Conservation (phyloP, 495 filamentous ascomycete genomes). For the Haplographium delicatum region DNA sequence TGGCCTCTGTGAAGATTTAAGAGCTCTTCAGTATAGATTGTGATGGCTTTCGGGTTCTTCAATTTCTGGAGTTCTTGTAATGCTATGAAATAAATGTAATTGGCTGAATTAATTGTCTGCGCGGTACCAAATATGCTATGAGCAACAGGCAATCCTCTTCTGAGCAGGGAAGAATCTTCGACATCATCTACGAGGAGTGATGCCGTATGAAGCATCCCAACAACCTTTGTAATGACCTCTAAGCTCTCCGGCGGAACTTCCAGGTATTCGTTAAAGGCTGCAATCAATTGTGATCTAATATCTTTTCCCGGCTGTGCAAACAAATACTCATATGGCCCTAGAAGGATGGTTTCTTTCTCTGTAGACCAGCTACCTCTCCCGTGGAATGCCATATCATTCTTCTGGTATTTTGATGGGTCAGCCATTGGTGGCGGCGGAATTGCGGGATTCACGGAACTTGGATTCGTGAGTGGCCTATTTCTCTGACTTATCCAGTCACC, state of each 20-base stretch:
- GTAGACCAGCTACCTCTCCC: conserved; percentile 51
- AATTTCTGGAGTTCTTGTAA: conserved; percentile 77
- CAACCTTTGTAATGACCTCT: conserved; percentile 77
- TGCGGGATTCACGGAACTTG: conserved; percentile 15
- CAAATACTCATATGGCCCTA: conserved; percentile 87
- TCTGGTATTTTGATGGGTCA: conserved; percentile 36
- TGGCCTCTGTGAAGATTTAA: conserved; percentile 93
- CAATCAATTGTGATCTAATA: conserved; percentile 76
- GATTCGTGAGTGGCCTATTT: conserved; percentile 7
- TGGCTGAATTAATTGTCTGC: conserved; percentile 95
- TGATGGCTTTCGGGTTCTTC: conserved; percentile 61
- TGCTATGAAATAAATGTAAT: conserved; percentile 94
- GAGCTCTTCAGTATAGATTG: conserved; percentile 83
- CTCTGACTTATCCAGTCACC: conserved; percentile 43
- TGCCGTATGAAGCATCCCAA: conserved; percentile 91
- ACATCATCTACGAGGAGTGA: conserved; percentile 92
- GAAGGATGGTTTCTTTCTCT: conserved; percentile 72
- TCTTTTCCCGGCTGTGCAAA: conserved; percentile 85
- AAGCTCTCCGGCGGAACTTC: conserved; percentile 74
- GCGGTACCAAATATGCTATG: conserved; percentile 93
- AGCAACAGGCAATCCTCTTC: conserved; percentile 85
- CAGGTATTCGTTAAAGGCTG: conserved; percentile 87
- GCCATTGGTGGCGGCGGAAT: conserved; percentile 1
- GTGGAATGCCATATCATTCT: conserved; percentile 38
- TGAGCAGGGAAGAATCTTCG: conserved; percentile 76